phyloP scores from a whole-genome alignment of 352 stramenopile species.

The Elongisporangium anandrum region DNA sequence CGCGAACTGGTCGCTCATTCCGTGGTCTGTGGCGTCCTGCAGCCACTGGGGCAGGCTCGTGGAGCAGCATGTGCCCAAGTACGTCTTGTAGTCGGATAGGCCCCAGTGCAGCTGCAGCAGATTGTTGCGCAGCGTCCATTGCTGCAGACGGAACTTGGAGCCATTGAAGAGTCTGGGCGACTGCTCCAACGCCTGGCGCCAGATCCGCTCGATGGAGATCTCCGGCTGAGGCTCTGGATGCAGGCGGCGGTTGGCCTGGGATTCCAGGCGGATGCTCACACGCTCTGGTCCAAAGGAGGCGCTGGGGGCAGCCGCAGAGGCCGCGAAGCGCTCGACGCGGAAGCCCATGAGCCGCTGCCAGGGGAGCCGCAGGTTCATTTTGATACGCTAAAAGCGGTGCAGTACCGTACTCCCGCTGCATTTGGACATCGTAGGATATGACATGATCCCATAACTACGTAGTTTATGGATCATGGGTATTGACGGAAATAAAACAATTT shows the following conservation, averaged over 20 bases:
- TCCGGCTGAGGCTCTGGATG: slow-evolving; percentile 45
- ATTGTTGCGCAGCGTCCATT: slow-evolving; percentile 6
- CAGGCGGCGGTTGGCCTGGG: slow-evolving; percentile 25
- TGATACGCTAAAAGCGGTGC: not conserved
- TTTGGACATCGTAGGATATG: not conserved
- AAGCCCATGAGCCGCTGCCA: slow-evolving; percentile 39
- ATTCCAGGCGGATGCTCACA: slow-evolving; percentile 40
- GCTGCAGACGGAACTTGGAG: slow-evolving; percentile 58
- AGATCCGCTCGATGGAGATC: slow-evolving; percentile 28
- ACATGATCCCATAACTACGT: not conserved
- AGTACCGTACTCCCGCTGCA: not conserved
- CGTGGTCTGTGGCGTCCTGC: slow-evolving; percentile 16
- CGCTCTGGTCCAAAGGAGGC: slow-evolving; percentile 23
- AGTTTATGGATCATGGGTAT: slow-evolving; percentile 1
- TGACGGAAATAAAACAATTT: not conserved
- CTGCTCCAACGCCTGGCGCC: slow-evolving; percentile 22
- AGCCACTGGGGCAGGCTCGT: slow-evolving; percentile 27
- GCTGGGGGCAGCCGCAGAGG: not conserved
- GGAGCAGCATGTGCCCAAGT: slow-evolving; percentile 71
- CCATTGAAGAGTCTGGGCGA: slow-evolving; percentile 68
- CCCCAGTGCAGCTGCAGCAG: slow-evolving; percentile 32
- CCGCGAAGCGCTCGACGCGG: slow-evolving; percentile 22
- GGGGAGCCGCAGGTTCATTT: slow-evolving; percentile 17
- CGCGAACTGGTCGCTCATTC: slow-evolving; percentile 25
- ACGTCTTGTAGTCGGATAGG: slow-evolving; percentile 72